Evolutionary conservation across 371 early-diverging fungal species (phyloP), one percentile per base, ranked within the genome.

Genomic region (Apophysomyces ossiformis): DNA sequence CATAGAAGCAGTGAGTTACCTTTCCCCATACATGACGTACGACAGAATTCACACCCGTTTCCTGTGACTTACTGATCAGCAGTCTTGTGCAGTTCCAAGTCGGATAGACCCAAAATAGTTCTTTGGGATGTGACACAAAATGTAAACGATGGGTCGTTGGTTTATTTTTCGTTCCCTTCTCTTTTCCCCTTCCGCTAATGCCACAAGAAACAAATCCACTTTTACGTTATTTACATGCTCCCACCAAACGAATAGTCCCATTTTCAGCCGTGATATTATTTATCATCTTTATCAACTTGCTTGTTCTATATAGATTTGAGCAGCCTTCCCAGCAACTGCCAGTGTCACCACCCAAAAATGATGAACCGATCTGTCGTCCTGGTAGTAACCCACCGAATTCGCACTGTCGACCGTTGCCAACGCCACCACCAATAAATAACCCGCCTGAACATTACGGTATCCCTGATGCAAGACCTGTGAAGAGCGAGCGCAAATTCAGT

Each of bases 381-480:
- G 46, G 46, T 16, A 16, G 16, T 13, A 13, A 6, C 46, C 46
- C 46, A 13, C 46, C 46, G 13, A 18, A 45, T 45, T 18, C 46
- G 16, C 8, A 45, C 46, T 45, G 46, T 45, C 9, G 2, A 26
- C 32, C 67, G 36, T 47, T 60, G 35, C 50, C 41, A 9, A 16
- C 26, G 16, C 61, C 60, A n/a, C 6, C 50, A 12, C 61, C 61
- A 5, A 67, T 67, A 32, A 68, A 71, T 57, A 38, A 69, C 15
- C 71, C 77, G 5, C 71, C 74, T 5, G 50, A 62, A 4, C 46
- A 45, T 4, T 77, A 77, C 26, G 70, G 69, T 32, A 26, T 78
- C 1, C 68, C 61, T 11, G 32, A 65, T 5, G 71, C 58, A 11
- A 44, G 79, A 50, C 72, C 70, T 5, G 18, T 59, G 37, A 39